phyloP scores from a whole-genome alignment of 768 basidiomycete genomes.

The Mycena albidolilacea region DNA sequence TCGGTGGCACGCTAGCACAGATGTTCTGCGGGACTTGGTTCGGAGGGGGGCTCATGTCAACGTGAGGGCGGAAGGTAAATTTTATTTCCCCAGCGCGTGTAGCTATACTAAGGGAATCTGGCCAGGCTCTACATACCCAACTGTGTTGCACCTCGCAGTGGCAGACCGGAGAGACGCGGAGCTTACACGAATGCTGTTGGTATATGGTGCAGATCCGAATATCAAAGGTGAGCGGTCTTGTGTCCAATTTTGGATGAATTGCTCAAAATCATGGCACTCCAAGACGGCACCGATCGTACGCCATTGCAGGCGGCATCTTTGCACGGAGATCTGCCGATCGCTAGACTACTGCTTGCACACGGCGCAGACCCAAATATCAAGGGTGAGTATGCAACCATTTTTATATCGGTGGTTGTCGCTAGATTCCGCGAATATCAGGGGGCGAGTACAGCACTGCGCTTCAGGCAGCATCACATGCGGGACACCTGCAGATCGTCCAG shows the following conservation, averaged over 20 bases:
- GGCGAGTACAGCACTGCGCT: conserved; percentile 4
- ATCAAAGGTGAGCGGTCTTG: background rate
- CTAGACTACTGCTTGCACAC: background rate
- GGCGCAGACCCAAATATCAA: conserved; percentile 4
- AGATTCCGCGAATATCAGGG: background rate
- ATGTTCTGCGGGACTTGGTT: conserved; percentile 19
- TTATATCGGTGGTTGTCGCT: background rate
- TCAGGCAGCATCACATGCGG: background rate
- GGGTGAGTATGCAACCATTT: background rate
- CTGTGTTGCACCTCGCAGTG: conserved; percentile 3
- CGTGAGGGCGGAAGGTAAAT: conserved; percentile 7
- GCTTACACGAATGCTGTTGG: background rate
- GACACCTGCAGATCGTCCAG: background rate
- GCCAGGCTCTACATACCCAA: background rate
- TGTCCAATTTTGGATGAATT: background rate
- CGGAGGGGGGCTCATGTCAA: conserved; percentile 19
- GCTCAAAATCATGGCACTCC: background rate
- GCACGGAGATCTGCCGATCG: background rate
- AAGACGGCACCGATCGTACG: background rate
- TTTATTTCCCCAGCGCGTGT: background rate
- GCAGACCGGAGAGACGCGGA: conserved; percentile 1
- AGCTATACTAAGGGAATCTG: background rate
- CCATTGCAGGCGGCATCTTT: background rate
- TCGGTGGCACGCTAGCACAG: background rate
- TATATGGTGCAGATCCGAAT: conserved; percentile 14